Evolutionary conservation across 2,329 filamentous ascomycete species (phyloP).

Genomic region (Ceratocystis alfenasii): DNA sequence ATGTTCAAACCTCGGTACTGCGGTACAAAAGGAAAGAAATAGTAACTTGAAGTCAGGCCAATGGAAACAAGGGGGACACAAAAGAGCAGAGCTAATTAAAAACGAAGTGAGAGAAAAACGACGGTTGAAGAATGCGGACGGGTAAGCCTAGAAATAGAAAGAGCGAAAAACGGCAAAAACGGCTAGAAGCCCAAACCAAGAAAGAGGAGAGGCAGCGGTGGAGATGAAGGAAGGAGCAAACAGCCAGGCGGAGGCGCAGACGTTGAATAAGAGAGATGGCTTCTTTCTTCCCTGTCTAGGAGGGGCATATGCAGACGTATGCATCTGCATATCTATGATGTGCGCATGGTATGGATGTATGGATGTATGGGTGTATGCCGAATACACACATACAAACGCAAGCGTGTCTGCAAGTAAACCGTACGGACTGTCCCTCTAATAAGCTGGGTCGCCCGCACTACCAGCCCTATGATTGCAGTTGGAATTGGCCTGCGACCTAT

Average conservation of each 20-base stretch:
- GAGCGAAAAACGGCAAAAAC: background rate
- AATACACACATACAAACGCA: background rate
- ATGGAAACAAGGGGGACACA: background rate
- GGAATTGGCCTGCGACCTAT: background rate
- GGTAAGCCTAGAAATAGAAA: background rate
- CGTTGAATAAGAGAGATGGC: background rate
- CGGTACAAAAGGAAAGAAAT: background rate
- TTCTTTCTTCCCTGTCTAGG: background rate
- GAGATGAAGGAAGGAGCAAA: constrained; percentile 1
- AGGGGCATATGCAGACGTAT: background rate
- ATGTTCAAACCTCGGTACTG: background rate
- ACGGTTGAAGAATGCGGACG: background rate
- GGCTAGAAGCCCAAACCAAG: background rate
- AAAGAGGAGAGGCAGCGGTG: background rate
- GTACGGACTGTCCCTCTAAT: background rate
- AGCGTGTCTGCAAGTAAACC: background rate
- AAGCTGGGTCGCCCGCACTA: background rate
- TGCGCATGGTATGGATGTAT: background rate
- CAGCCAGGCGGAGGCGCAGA: constrained; percentile 1
- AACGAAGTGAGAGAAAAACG: background rate
- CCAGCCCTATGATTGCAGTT: background rate
- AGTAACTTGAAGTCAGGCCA: background rate
- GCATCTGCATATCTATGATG: background rate
- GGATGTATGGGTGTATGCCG: background rate
- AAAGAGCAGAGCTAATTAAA: background rate